These are phyloP conservation scores for Ophiocordyceps camponoti-leonardi DNA, from an alignment of 2,329 filamentous ascomycete genomes.

Conservation along the genomic window DNA sequence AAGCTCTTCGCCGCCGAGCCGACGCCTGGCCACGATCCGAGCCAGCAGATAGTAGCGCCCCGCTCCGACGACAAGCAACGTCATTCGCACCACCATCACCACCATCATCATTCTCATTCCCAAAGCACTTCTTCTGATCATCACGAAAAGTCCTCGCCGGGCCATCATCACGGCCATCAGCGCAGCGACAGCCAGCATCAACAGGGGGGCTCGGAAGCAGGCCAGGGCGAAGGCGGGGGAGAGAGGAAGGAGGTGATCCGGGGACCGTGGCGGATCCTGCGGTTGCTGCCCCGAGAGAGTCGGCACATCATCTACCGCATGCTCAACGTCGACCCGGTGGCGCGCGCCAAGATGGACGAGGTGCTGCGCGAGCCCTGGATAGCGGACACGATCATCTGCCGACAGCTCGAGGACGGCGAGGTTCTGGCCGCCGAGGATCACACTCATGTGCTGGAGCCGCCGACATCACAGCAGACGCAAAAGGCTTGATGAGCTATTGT, in stretches of 20 bases:
- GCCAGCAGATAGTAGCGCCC: constrained; percentile 14
- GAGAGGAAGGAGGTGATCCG: constrained; percentile 67
- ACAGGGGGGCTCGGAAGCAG: constrained; percentile 1
- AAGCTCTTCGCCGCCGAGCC: constrained; percentile 81
- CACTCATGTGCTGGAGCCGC: constrained; percentile 69
- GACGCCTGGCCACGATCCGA: constrained; percentile 52
- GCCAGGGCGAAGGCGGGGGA: constrained; percentile 1
- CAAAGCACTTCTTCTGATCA: too few relatives aligned
- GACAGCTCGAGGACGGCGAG: constrained; percentile 53
- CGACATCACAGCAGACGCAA: constrained; percentile 22
- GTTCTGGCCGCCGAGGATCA: constrained; percentile 63
- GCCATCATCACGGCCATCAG: constrained; percentile 6
- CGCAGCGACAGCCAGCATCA: constrained; percentile 2
- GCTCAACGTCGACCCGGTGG: constrained; percentile 74
- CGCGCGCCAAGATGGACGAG: constrained; percentile 70
- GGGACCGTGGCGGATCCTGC: constrained; percentile 78
- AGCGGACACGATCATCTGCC: constrained; percentile 66
- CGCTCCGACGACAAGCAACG: not conserved
- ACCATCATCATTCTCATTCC: not conserved
- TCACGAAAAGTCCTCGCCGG: constrained; percentile 9
- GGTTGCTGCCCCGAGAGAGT: constrained; percentile 76
- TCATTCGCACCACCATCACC: not conserved
- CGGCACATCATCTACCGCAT: constrained; percentile 81
- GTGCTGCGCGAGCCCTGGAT: constrained; percentile 84
- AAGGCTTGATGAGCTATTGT: not conserved